Conservation (phyloP, 140 eudicot genomes). For the Cichorium intybus region DNA sequence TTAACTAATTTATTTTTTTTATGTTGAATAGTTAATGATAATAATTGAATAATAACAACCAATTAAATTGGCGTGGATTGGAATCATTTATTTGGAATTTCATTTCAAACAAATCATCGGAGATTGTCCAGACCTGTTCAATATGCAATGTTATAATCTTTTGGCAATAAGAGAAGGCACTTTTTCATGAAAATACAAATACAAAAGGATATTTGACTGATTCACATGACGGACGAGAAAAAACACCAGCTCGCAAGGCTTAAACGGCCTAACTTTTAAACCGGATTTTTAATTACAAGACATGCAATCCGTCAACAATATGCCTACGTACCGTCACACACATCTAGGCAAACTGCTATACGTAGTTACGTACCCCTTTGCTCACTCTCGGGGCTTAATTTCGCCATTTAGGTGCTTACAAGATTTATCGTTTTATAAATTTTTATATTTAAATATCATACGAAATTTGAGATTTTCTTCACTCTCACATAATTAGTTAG, state of each 20-base stretch:
- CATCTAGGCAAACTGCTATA: too few relatives aligned
- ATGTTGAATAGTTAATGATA: too few relatives aligned
- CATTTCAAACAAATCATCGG: background rate
- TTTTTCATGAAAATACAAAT: background rate
- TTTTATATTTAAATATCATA: too few relatives aligned
- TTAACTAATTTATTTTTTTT: constrained; percentile 6
- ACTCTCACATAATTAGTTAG: too few relatives aligned
- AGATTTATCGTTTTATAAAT: too few relatives aligned
- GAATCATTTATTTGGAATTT: background rate
- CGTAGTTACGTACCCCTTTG: too few relatives aligned
- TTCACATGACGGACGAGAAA: background rate
- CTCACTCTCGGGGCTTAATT: too few relatives aligned
- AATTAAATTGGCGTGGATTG: background rate
- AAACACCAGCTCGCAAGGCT: background rate
- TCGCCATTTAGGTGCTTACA: too few relatives aligned
- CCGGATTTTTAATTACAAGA: too few relatives aligned
- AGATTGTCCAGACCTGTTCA: background rate
- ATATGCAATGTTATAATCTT: background rate
- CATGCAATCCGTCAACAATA: too few relatives aligned
- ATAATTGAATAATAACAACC: background rate
- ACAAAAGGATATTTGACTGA: background rate
- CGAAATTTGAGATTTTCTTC: too few relatives aligned
- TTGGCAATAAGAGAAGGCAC: background rate
- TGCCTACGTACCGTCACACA: too few relatives aligned
- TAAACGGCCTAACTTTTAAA: background rate